A percentile compares a stretch with the other conserved stretches of the same genome.
Conservation (phyloP, 2,329 filamentous ascomycete species). For the Fusarium lateritium region DNA sequence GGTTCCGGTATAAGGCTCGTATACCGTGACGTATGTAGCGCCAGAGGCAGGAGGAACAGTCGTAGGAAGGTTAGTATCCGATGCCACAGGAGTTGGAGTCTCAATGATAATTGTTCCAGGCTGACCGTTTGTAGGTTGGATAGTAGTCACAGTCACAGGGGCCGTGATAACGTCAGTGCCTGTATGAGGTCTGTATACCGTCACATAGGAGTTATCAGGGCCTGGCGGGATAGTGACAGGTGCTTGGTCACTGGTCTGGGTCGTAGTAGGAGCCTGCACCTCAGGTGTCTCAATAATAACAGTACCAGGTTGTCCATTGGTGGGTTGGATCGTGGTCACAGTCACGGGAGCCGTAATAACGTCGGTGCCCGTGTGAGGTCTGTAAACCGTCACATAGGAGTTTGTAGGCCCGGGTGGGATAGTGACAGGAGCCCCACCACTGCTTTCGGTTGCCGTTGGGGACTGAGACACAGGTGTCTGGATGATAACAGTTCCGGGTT, state of each 20-base stretch:
- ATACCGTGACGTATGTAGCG: conserved; percentile 25
- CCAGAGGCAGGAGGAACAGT: conserved; percentile 4
- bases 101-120: conserved; percentile 17
- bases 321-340: conserved; percentile 24
- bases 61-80: not conserved
- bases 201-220: conserved; percentile 6
- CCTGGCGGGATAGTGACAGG: conserved; percentile 13
- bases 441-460: not conserved
- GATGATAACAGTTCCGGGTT: conserved; percentile 31
- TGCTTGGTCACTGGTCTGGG: not conserved
- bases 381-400: conserved; percentile 33
- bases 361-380: conserved; percentile 27
- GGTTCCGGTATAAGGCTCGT: conserved; percentile 31
- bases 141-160: not conserved
- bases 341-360: conserved; percentile 30
- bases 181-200: conserved; percentile 3
- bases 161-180: conserved; percentile 6
- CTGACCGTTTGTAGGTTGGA: not conserved
- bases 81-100: not conserved
- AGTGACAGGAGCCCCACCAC: conserved; percentile 8
- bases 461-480: conserved; percentile 18
- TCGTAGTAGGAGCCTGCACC: not conserved
- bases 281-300: conserved; percentile 33
- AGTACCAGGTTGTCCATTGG: conserved; percentile 25
- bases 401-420: conserved; percentile 28